A percentile compares a stretch with the other conserved stretches of the same genome.
phyloP scores from a whole-genome alignment of 2,329 filamentous ascomycete genomes.

The Chaetoscypha palmicola region DNA sequence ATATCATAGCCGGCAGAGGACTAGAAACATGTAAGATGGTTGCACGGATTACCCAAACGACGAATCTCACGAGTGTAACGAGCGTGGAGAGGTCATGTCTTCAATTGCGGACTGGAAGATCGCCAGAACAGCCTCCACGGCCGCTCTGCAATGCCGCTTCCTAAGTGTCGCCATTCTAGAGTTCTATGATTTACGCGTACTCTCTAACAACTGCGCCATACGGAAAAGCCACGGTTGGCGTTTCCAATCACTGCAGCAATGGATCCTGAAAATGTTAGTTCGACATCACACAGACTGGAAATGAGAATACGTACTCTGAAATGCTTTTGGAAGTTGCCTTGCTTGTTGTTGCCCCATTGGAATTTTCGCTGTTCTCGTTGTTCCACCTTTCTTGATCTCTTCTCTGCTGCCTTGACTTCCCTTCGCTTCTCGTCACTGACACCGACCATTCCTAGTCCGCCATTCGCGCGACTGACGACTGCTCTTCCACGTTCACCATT shows the following conservation, averaged over 20 bases:
- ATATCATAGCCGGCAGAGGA: background rate
- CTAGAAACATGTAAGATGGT: too few species aligned
- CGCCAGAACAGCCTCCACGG: background rate
- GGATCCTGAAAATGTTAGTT: conserved; percentile 30
- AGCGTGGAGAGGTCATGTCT: background rate
- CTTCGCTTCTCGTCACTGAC: conserved; percentile 70
- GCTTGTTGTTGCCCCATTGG: conserved; percentile 65
- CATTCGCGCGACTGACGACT: conserved; percentile 61
- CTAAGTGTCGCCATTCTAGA: background rate
- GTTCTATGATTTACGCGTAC: background rate
- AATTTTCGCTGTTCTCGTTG: conserved; percentile 55
- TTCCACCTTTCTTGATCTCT: conserved; percentile 59
- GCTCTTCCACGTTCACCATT: conserved; percentile 43
- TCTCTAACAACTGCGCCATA: conserved; percentile 3
- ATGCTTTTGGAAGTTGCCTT: conserved; percentile 60
- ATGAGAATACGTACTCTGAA: conserved; percentile 46
- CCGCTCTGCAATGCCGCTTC: background rate
- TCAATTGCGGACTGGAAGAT: too few species aligned
- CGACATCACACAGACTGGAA: background rate
- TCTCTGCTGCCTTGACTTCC: conserved; percentile 58
- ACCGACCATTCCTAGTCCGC: conserved; percentile 69
- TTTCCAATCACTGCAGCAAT: conserved; percentile 22
- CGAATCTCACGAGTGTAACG: background rate
- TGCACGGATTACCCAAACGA: too few species aligned
- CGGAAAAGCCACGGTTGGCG: conserved; percentile 3